phyloP scores from a whole-genome alignment of 768 basidiomycete genomes.

The Sporobolomyces phaffii region DNA sequence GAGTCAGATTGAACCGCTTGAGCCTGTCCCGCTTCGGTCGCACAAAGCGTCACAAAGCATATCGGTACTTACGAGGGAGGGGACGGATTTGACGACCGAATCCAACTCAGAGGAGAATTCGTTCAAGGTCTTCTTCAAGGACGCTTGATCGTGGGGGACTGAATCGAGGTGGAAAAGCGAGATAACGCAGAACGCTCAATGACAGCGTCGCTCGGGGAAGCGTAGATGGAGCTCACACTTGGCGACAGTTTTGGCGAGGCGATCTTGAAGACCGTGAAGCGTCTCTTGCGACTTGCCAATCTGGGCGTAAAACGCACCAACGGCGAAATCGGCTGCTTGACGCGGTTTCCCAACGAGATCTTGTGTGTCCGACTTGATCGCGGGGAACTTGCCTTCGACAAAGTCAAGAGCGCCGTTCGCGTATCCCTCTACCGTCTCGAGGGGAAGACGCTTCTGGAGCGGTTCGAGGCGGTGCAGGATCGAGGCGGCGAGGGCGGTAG shows the following conservation, averaged over 20 bases:
- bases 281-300: conserved; percentile 14
- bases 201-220: no score
- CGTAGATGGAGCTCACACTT: conserved; percentile 18
- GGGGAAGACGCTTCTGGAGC: conserved; percentile 28
- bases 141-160: conserved; percentile 29
- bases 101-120: conserved; percentile 12
- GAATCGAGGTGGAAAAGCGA: not conserved
- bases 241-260: conserved; percentile 14
- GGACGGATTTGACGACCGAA: conserved; percentile 9
- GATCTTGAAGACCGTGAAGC: conserved; percentile 21
- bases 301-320: conserved; percentile 1
- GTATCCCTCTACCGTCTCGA: conserved; percentile 29
- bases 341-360: conserved; percentile 12
- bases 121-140: conserved; percentile 11
- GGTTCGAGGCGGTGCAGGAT: conserved; percentile 26
- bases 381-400: conserved; percentile 33
- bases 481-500: not conserved
- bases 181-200: not conserved
- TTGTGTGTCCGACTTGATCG: conserved; percentile 32
- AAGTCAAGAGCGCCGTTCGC: conserved; percentile 29
- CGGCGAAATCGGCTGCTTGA: conserved; percentile 26
- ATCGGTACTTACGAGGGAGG: conserved; percentile 7
- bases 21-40: not conserved
- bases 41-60: not conserved
- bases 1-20: not conserved